phyloP scores from a whole-genome alignment of 352 stramenopile genomes.

The Globisporangium echinulatum region DNA sequence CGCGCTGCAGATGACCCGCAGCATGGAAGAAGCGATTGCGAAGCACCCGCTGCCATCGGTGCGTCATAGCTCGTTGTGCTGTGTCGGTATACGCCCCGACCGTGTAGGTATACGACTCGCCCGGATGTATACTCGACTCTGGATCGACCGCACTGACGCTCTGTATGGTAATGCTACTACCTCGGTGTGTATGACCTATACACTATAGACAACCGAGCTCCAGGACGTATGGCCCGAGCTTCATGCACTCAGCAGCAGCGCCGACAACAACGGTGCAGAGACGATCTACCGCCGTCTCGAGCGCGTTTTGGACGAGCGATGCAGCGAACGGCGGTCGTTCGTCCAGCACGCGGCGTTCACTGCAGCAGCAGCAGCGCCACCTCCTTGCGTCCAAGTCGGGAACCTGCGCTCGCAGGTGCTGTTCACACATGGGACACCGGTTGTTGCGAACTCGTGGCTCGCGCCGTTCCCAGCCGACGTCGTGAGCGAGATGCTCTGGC shows the following conservation, averaged over 20 bases:
- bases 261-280: not conserved
- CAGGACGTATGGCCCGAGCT: slow-evolving; percentile 1
- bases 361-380: no score
- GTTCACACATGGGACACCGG: not conserved
- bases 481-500: slow-evolving; percentile 1
- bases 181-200: not conserved
- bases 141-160: not conserved
- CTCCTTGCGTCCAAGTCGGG: no score
- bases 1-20: not conserved
- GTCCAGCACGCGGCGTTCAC: not conserved
- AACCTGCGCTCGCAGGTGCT: no score
- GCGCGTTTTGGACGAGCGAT: slow-evolving; percentile 2
- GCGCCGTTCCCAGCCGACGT: slow-evolving; percentile 1
- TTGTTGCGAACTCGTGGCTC: slow-evolving; percentile 2
- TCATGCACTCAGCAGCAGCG: not conserved
- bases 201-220: not conserved
- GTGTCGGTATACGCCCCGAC: no score
- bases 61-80: not conserved
- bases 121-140: no score
- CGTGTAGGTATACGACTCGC: no score
- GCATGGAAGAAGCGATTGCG: not conserved
- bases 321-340: not conserved
- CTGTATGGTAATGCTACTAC: not conserved
- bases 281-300: slow-evolving; percentile 1
- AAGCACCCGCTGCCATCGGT: slow-evolving; percentile 7